Percentiles rank a stretch among this genome's conserved stretches.
Conservation (phyloP, 345 rosid species). For the Hibiscus mutabilis region DNA sequence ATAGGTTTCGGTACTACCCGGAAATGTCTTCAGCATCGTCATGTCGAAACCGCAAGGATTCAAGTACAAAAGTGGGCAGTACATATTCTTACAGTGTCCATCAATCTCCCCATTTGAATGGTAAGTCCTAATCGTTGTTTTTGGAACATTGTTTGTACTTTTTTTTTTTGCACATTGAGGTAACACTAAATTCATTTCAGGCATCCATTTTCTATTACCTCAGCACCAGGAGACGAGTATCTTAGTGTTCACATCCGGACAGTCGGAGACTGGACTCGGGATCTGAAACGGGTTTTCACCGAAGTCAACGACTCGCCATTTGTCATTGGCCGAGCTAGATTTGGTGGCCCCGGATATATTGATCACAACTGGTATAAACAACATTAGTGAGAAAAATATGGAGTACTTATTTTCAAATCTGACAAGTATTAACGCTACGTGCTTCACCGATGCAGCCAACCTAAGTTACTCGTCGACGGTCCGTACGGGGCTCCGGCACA, state of each 20-base stretch:
- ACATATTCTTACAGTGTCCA: constrained; percentile 89
- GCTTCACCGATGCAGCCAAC: constrained; percentile 47
- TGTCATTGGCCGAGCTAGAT: constrained; percentile 54
- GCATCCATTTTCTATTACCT: constrained; percentile 94
- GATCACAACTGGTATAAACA: constrained; percentile 43
- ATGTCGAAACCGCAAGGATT: constrained; percentile 92
- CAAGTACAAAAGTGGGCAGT: constrained; percentile 91
- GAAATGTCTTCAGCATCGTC: constrained; percentile 69
- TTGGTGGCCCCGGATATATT: constrained; percentile 33
- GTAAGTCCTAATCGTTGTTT: constrained; percentile 24
- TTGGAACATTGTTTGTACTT: background rate
- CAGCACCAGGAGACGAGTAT: constrained; percentile 81
- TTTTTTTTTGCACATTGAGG: background rate
- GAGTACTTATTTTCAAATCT: background rate
- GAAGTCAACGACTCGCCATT: constrained; percentile 46
- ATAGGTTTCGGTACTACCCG: constrained; percentile 82
- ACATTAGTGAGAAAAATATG: background rate
- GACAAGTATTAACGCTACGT: background rate
- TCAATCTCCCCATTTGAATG: constrained; percentile 79
- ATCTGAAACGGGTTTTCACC: constrained; percentile 59
- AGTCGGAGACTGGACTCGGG: constrained; percentile 92
- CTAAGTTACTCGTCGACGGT: constrained; percentile 69
- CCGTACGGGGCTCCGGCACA: constrained; percentile 99
- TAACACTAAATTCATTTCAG: constrained; percentile 24
- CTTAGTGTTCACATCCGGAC: constrained; percentile 89